Base-by-base conservation (phyloP, 139 green algal genomes). In the Edaphochlamys debaryana region DNA sequence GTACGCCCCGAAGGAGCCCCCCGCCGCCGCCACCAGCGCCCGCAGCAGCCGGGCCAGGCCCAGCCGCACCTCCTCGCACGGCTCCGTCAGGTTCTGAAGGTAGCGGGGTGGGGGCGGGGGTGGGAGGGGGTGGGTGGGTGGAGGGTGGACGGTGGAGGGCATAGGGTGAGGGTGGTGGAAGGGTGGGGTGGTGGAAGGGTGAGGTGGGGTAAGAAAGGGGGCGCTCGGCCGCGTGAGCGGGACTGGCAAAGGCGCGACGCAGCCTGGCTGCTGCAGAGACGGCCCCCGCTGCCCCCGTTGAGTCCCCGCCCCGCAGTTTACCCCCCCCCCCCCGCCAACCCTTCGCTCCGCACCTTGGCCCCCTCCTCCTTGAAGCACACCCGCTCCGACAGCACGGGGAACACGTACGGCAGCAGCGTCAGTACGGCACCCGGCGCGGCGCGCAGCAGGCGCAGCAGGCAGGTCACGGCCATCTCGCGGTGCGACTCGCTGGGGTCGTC, bases 341-440 rank as follows among this genome's bases (percentile, higher is more conserved):
- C n/a, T n/a, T n/a, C n/a, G n/a, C n/a, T n/a, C 38, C 72, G 2
- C 41, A 74, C 45, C 84, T 77, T 77, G 72, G 32, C 69, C 25
- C 62, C 67, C 42, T 69, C 72, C 48, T 63, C 81, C 23, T 30
- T 17, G 34, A 41, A 45, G 15, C 30, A 48, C 30, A 92, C 69
- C 1, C 89, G 72, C 82, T 92, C 90, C 54, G 90, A 79, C 50
- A 94, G 78, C 15, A 94, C 85, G 27, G 90, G 88, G 38, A 94
- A 83, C 2, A 82, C 69, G 54, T 94, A 94, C 52, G 90, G 88
- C 79, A 92, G 85, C 79, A 94, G 50, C 29, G 67, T 50, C 29
- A 93, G 81, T 23, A 87, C 78, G 1, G 80, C 80, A 41, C 89
- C 48, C 42, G 88, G 86, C n/a, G 74, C 70, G 29, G 54, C 69